Conservation (phyloP, 331 rosid genomes). For the Malus hybrid region DNA sequence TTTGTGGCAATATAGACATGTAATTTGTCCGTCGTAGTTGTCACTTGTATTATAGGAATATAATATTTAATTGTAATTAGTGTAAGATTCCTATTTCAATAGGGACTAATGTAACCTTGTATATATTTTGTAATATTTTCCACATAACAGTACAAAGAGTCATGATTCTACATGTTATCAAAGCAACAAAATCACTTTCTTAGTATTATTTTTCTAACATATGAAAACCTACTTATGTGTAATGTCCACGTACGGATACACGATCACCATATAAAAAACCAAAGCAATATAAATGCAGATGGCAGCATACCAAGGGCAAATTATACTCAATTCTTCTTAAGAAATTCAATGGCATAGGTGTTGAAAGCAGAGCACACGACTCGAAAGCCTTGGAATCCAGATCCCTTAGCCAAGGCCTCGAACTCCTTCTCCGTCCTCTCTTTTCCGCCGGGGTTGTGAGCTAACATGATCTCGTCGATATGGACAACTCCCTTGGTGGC, state of each 20-base stretch:
- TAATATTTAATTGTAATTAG: too few relatives aligned
- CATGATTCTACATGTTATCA: too few relatives aligned
- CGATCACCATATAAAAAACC: conserved; percentile 16
- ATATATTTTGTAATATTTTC: too few relatives aligned
- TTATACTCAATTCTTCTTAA: conserved; percentile 25
- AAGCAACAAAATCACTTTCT: too few relatives aligned
- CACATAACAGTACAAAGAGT: too few relatives aligned
- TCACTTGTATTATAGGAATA: too few relatives aligned
- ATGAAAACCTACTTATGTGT: not conserved
- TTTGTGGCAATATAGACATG: too few relatives aligned
- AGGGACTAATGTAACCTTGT: too few relatives aligned
- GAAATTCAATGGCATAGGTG: conserved; percentile 69
- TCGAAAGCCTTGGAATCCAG: conserved; percentile 69
- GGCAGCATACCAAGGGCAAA: not conserved
- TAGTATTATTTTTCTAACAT: too few relatives aligned
- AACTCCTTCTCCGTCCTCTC: conserved; percentile 91
- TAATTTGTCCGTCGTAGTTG: too few relatives aligned
- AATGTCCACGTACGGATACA: not conserved
- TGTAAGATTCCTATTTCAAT: too few relatives aligned
- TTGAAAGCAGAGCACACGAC: conserved; percentile 59
- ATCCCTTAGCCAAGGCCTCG: conserved; percentile 60
- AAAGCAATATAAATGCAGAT: not conserved
- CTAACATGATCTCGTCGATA: conserved; percentile 81
- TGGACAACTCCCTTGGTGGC: conserved; percentile 76
- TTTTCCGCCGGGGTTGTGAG: conserved; percentile 86